phyloP scores from a whole-genome alignment of 495 filamentous ascomycete species.

The Massariosphaeria phaeospora region DNA sequence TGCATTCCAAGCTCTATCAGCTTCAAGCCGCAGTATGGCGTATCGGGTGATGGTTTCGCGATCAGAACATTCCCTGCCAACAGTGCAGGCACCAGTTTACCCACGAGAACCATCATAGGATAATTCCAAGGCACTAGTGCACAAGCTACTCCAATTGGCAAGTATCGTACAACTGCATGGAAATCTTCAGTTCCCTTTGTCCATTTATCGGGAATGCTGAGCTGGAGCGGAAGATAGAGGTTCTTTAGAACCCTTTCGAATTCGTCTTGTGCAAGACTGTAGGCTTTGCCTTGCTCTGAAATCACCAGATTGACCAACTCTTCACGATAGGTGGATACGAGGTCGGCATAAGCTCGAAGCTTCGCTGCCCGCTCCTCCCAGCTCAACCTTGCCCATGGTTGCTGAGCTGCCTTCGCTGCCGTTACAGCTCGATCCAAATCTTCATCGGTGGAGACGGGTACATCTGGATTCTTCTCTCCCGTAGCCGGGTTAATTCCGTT shows the following conservation, averaged over 20 bases:
- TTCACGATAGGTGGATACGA: background rate
- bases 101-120: constrained; percentile 47
- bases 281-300: background rate
- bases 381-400: background rate
- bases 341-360: background rate
- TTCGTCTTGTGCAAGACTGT: background rate
- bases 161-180: no score
- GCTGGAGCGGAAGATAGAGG: background rate
- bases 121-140: constrained; percentile 56
- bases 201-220: background rate
- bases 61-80: constrained; percentile 54
- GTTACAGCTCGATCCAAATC: background rate
- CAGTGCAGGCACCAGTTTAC: constrained; percentile 51
- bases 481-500: background rate
- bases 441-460: background rate
- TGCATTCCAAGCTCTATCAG: constrained; percentile 51
- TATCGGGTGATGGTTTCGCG: constrained; percentile 56
- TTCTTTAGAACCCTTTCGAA: no score
- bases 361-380: background rate
- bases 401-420: background rate
- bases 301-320: background rate
- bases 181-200: background rate
- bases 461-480: background rate
- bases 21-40: constrained; percentile 58
- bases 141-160: constrained; percentile 50